A percentile compares a stretch with the other conserved stretches of the same genome.
These are phyloP conservation scores for Scorias spongiosa DNA, from an alignment of 2,329 filamentous ascomycete species.

Conservation along the genomic window DNA sequence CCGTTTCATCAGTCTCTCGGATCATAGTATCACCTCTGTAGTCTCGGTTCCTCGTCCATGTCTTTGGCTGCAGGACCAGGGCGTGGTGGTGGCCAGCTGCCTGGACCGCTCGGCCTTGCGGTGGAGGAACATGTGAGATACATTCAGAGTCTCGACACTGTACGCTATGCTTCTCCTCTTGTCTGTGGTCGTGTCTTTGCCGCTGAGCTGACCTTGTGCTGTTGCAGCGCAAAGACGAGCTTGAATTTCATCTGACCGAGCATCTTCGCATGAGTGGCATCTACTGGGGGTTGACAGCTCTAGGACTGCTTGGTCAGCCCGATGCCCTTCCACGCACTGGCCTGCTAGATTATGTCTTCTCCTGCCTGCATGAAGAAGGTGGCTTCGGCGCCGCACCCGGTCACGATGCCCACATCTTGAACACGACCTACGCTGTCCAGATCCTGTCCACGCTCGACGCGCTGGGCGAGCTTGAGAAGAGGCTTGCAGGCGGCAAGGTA, in stretches of 20 bases:
- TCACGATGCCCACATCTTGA: conserved; percentile 92
- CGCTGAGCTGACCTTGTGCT: conserved; percentile 21
- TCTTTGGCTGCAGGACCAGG: conserved; percentile 46
- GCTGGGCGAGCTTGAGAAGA: conserved; percentile 63
- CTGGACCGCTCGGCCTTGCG: conserved; percentile 36
- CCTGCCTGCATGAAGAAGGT: conserved; percentile 76
- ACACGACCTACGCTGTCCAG: conserved; percentile 89
- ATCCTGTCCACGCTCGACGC: conserved; percentile 78
- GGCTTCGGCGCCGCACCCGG: conserved; percentile 89
- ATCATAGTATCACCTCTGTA: too few species aligned
- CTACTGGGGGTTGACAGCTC: conserved; percentile 86
- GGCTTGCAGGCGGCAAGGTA: conserved; percentile 49
- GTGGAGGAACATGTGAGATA: conserved; percentile 70
- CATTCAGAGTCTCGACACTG: conserved; percentile 79
- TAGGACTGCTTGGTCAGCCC: conserved; percentile 70
- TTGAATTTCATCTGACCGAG: conserved; percentile 96
- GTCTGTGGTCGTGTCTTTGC: neutral
- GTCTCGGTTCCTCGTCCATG: conserved; percentile 25
- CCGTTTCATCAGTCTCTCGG: too few species aligned
- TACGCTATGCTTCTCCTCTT: conserved; percentile 28
- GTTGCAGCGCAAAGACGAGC: conserved; percentile 67
- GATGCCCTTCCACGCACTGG: conserved; percentile 66
- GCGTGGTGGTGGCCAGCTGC: conserved; percentile 29
- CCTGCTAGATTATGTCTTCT: conserved; percentile 84
- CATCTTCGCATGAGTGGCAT: conserved; percentile 89